Evolutionary conservation across 495 filamentous ascomycete genomes (phyloP), one percentile per base, ranked within the genome.

Genomic region (Aspergillus incahuasiensis): DNA sequence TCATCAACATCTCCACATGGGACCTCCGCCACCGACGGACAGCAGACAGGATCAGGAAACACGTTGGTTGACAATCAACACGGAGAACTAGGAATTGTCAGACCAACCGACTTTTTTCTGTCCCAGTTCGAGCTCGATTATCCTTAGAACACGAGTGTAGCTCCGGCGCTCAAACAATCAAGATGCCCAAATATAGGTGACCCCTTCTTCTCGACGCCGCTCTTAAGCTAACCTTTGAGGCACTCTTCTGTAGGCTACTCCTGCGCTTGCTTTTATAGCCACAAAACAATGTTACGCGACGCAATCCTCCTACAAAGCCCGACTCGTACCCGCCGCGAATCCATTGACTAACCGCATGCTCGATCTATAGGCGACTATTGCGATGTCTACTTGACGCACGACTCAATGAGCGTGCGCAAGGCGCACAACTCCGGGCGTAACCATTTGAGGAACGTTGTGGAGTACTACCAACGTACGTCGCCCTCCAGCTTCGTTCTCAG

Each of bases 381-480:
- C 82, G 94, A 98, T 86, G 95, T 98, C 71, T 98, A 98, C 81
- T 88, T 98, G 61, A 98, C 95, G 55, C 94, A 98, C 80, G 95
- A 98, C 84, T 95, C 90, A 13, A 98, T 97, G 92, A 95, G 90
- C 76, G 94, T 98, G 66, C 90, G 94, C 66, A 97, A 97, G 75
- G 94, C 94, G 15, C 94, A 98, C 74, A 98, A 98, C 79, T 88
- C 83, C 63, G 94, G 94, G 55, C 83, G 92, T 44, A 98, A 98
- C 74, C 94, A 98, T 66, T 78, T 97, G 46, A 88, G 95, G 58
- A 98, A 98, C 70, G 94, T 98, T 12, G 83, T 96, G 62, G 91
- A 96, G 59, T 99, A 99, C 76, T 99, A 99, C 74, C 91, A 97
- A 76, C 90, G 90, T 94, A 79, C 46, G 78, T 40, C 35, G 41